Conservation (phyloP, 108 stramenopile species). For the Conticribra weissflogii region DNA sequence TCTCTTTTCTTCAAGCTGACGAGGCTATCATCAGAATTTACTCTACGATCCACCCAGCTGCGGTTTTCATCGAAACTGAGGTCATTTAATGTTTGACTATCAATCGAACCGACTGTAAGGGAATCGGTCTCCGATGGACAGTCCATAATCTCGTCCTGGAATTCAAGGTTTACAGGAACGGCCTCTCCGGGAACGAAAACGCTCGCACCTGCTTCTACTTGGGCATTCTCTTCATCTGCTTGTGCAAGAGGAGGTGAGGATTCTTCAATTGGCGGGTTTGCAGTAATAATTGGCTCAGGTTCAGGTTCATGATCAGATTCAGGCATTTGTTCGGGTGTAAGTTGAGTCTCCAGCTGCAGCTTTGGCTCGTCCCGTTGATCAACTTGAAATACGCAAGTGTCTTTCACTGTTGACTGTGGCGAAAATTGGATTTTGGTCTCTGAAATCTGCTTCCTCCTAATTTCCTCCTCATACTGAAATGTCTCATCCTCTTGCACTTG, state of each 20-base stretch:
- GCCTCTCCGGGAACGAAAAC: not conserved
- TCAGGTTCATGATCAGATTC: too few species aligned
- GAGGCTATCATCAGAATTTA: constrained; percentile 22
- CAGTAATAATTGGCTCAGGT: too few species aligned
- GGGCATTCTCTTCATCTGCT: not conserved
- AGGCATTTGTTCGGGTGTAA: too few species aligned
- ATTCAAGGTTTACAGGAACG: not conserved
- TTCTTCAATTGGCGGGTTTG: too few species aligned
- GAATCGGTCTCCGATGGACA: constrained; percentile 5
- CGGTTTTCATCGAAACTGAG: not conserved
- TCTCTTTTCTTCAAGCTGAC: constrained; percentile 16
- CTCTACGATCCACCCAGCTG: not conserved
- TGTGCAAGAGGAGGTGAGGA: too few species aligned
- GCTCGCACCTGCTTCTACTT: not conserved
- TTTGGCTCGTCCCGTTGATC: not conserved
- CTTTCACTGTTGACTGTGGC: too few species aligned
- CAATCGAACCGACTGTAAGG: not conserved
- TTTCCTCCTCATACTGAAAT: too few species aligned
- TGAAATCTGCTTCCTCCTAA: too few species aligned
- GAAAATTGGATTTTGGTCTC: too few species aligned
- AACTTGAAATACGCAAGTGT: too few species aligned
- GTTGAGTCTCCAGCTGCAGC: too few species aligned
- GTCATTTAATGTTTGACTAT: not conserved
- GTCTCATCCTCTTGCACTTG: not conserved
- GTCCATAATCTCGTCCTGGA: not conserved